Base-by-base conservation (phyloP, 345 rosid species). In the Cochlearia excelsa region DNA sequence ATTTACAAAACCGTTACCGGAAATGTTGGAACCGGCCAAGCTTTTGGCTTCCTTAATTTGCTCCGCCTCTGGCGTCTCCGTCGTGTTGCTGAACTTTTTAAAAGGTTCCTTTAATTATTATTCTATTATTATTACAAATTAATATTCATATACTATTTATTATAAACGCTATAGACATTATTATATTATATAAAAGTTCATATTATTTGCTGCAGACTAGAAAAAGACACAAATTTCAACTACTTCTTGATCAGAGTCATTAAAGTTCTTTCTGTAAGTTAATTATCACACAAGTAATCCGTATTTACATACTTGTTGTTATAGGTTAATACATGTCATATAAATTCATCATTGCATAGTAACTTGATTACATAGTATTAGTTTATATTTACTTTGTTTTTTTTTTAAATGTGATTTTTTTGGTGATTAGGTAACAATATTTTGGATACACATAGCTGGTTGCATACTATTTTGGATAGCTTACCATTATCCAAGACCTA, bases 11-110 rank as follows among this genome's bases (percentile, higher is more conserved):
- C 78, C 4, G 30, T 83, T 49, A 71, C 78, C 0, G 85, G 84
- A 11, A 56, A 65, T 76, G 3, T 37, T 56, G 61, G 57, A 41
- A n/a, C 63, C 0, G 81, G 84, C 7, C 61, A 71, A 33, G 73
- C 57, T 67, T 85, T 88, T 3, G 77, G 84, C 64, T 74, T 82
- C 77, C 88, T 93, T 75, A 84, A 84, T 69, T 68, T 88, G 82
- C 94, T 88, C 61, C 85, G 97, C 28, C 87, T 92, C 1, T 92
- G 97, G 98, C 86, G 95, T 65, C 86, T 88, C 55, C 54, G 97
- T 51, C 90, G 95, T n/a, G 86, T 93, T 1, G 48, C 83, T 16
- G 81, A 77, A 38, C 88, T 93, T 72, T 93, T 85, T 67, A 66
- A 53, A 68, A 86, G 98, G 96, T 88, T 16, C 9, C 27, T 27